Evolutionary conservation across 2,329 filamentous ascomycete genomes (phyloP), one percentile per base, ranked within the genome.

Genomic region (Ascocoryne sarcoides): DNA sequence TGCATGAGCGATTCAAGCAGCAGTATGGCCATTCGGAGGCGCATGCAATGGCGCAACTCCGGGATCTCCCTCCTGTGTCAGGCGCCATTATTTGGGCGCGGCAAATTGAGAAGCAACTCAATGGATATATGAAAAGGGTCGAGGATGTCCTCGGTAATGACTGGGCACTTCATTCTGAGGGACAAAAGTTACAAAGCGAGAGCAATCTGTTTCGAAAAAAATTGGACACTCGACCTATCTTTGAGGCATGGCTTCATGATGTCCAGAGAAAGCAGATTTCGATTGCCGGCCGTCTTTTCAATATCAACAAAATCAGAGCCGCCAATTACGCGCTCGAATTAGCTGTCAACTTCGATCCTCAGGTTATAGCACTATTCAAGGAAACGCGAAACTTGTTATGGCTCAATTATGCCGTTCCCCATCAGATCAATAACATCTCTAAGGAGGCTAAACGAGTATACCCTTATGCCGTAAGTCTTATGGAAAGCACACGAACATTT

Each of bases 401-500:
- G 90, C 80, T 95, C 47, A 92, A 87, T 50, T 98, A 88, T 61
- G 82, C 86, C 42, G 86, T 98, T 17, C 93, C 93, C 7, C 92
- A 98, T 62, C 80, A 85, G 10, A 87, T 98, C 57, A 93, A 83
- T 63, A 96, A 87, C 48, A 87, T 95, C 39, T 94, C 93, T 1
- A 98, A 96, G 62, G 92, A 98, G 60, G 93, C 92, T n/a, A 95
- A 95, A 65, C 79, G 92, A 39, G 92, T 98, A 3, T 99, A 99
- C 55, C 92, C 92, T 0, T 98, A 93, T 57, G 92, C 93, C 17
- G 89, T 98, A 50, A 96, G 89, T 58, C 67, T 99, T 51, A 98
- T 98, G 88, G 92, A 99, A 65, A 96, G 88, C 56, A 87, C 96
- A n/a, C 78, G 89, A 43, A 96, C 88, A 0, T 82, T 94, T 48